Conservation (phyloP, 2,329 filamentous ascomycete species). For the Penicillium sp. region DNA sequence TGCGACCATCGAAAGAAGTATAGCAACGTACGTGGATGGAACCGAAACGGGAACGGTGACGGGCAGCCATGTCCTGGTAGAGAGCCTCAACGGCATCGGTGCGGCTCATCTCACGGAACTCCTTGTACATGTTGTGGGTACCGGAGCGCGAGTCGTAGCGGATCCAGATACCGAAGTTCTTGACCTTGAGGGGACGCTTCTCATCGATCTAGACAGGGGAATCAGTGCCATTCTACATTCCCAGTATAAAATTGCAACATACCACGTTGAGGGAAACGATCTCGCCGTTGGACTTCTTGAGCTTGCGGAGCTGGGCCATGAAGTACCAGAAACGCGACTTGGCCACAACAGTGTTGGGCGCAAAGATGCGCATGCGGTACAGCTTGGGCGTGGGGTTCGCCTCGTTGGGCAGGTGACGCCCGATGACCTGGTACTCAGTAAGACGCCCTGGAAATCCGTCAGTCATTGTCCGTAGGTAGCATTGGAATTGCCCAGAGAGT, state of each 20-base stretch:
- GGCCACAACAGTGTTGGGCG: constrained; percentile 93
- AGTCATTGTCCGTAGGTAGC: constrained; percentile 24
- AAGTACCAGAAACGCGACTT: constrained; percentile 99
- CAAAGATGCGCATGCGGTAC: constrained; percentile 99
- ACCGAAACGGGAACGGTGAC: constrained; percentile 96
- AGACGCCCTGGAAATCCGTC: constrained; percentile 74
- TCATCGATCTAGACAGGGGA: constrained; percentile 70
- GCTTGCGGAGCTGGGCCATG: constrained; percentile 97
- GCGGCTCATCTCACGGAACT: constrained; percentile 98
- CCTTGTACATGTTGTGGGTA: constrained; percentile 99
- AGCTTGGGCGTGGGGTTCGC: constrained; percentile 95
- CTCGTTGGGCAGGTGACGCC: constrained; percentile 97
- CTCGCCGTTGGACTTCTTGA: constrained; percentile 99
- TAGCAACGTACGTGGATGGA: constrained; percentile 86
- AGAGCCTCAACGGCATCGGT: constrained; percentile 92
- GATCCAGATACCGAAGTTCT: constrained; percentile 99
- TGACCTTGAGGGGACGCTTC: constrained; percentile 99
- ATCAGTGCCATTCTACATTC: constrained; percentile 15
- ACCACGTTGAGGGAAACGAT: constrained; percentile 96
- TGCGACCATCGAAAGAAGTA: not conserved
- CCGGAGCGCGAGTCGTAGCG: constrained; percentile 99
- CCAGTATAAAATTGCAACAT: constrained; percentile 44
- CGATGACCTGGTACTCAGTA: constrained; percentile 99
- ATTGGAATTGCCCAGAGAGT: constrained; percentile 2
- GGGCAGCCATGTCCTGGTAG: constrained; percentile 99